Percentiles rank a stretch among this genome's conserved stretches.
phyloP scores from a whole-genome alignment of 768 basidiomycete species.

The Tulasnella sp. region DNA sequence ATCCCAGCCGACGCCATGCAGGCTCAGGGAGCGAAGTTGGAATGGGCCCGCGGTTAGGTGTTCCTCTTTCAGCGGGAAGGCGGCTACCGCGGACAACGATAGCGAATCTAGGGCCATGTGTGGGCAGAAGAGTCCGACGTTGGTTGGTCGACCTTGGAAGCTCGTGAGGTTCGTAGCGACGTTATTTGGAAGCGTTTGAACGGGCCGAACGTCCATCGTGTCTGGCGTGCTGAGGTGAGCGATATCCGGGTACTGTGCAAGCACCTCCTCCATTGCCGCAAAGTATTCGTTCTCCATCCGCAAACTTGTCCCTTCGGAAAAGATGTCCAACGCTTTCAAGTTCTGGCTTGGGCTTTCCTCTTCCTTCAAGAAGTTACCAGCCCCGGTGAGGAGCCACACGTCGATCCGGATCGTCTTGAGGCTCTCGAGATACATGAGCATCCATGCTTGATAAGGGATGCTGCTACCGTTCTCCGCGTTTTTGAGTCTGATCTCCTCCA shows the following conservation, averaged over 20 bases:
- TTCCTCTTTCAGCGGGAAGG: conserved; percentile 1
- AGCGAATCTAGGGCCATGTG: background rate
- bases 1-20: background rate
- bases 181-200: background rate
- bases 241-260: background rate
- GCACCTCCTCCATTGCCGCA: background rate
- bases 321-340: background rate
- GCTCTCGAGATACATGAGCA: background rate
- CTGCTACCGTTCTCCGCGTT: background rate
- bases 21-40: background rate
- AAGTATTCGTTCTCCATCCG: background rate
- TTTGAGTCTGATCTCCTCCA: background rate
- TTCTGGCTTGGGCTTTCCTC: background rate
- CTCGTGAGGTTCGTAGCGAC: background rate
- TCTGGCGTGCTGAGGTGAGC: background rate
- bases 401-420: background rate
- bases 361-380: background rate
- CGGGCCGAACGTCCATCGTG: background rate
- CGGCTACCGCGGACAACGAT: background rate
- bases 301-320: background rate
- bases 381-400: background rate
- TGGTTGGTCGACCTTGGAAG: background rate
- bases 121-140: background rate
- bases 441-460: background rate
- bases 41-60: background rate